These are phyloP conservation scores for Talaromyces atroroseus DNA, from an alignment of 2,329 filamentous ascomycete genomes.

Conservation along the genomic window DNA sequence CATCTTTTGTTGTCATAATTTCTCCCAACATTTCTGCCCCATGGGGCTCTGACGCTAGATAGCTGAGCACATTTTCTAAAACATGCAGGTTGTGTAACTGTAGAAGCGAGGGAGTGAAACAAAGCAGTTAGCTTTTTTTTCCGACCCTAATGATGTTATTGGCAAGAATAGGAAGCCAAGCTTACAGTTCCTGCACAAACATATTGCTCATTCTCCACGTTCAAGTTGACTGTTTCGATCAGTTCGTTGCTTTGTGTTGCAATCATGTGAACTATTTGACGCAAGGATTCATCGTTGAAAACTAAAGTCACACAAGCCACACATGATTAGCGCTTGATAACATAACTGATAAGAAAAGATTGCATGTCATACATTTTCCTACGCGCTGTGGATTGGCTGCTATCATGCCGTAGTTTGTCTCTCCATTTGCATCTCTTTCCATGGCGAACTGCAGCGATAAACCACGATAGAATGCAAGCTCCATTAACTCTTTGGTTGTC, in stretches of 20 bases:
- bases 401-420: conserved; percentile 95
- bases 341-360: not conserved
- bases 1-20: conserved; percentile 3
- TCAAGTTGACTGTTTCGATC: conserved; percentile 97
- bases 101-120: not conserved
- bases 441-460: conserved; percentile 99
- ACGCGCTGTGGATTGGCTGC: conserved; percentile 97
- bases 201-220: conserved; percentile 65
- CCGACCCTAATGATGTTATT: too few relatives aligned
- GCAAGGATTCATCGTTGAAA: not conserved
- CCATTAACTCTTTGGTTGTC: conserved; percentile 96
- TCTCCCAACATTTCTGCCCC: not conserved
- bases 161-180: not conserved
- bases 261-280: conserved; percentile 94
- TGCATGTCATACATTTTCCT: conserved; percentile 66
- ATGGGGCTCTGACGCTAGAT: not conserved
- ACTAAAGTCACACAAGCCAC: not conserved
- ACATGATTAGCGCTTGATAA: too few relatives aligned
- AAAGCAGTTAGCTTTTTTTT: too few relatives aligned
- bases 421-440: conserved; percentile 66
- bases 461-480: conserved; percentile 97
- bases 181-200: conserved; percentile 58
- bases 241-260: conserved; percentile 90
- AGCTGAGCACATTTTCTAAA: not conserved
- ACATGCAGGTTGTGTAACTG: conserved; percentile 2